Evolutionary conservation across 2,329 filamentous ascomycete genomes (phyloP).

Genomic region (Xylaria sp.): DNA sequence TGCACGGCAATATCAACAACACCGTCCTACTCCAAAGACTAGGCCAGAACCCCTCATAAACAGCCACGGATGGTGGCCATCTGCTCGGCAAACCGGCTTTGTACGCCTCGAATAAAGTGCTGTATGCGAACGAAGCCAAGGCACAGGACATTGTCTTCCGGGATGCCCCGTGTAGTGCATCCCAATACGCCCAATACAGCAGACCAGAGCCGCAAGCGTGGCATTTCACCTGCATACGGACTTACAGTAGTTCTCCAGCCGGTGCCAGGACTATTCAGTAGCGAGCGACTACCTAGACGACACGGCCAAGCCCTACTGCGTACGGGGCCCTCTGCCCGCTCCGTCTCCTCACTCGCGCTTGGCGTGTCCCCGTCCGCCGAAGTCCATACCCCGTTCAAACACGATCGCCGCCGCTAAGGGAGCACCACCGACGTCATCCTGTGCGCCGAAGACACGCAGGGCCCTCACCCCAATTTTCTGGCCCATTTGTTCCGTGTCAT

Average conservation of each 20-base stretch:
- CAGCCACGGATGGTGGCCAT: neutral
- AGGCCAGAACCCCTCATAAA: slow-evolving; percentile 24
- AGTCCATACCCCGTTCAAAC: slow-evolving; percentile 11
- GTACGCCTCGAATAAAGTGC: neutral
- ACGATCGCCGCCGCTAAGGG: slow-evolving; percentile 25
- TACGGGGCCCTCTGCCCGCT: slow-evolving; percentile 7
- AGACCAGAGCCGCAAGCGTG: slow-evolving; percentile 18
- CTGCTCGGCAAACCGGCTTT: neutral
- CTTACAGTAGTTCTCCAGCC: slow-evolving; percentile 11
- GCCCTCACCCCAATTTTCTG: neutral
- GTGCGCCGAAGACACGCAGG: neutral
- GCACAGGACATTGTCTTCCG: neutral
- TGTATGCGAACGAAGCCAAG: slow-evolving; percentile 5
- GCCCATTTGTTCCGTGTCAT: slow-evolving; percentile 17
- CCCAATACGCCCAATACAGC: neutral
- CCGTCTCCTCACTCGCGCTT: slow-evolving; percentile 6
- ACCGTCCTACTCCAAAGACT: slow-evolving; percentile 30
- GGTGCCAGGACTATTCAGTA: neutral
- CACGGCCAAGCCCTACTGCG: neutral
- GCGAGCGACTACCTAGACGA: neutral
- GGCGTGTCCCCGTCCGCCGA: slow-evolving; percentile 13
- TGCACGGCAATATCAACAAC: slow-evolving; percentile 26
- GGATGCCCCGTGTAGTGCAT: neutral
- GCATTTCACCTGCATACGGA: slow-evolving; percentile 17
- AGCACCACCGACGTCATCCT: slow-evolving; percentile 16